Evolutionary conservation across 2,329 filamentous ascomycete species (phyloP).

Genomic region (Alternaria metachromatica): DNA sequence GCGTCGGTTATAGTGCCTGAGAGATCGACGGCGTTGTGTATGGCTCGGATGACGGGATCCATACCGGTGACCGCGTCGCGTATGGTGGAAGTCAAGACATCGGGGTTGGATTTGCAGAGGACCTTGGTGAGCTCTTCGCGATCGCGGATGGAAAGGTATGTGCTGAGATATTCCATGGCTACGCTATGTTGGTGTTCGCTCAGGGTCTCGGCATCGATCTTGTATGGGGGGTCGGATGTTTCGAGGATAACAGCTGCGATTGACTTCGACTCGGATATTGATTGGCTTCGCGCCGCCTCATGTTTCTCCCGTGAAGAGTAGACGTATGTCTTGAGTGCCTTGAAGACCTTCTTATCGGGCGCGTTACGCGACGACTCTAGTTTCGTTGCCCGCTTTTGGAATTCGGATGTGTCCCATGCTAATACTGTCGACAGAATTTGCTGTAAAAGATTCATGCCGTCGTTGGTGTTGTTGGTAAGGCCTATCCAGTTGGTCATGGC

Average conservation of each 20-base stretch:
- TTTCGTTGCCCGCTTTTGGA: conserved; percentile 68
- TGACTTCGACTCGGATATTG: conserved; percentile 61
- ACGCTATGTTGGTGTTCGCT: conserved; percentile 67
- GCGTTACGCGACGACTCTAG: conserved; percentile 68
- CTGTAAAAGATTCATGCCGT: conserved; percentile 83
- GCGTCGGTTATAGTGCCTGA: conserved; percentile 71
- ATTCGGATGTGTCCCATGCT: conserved; percentile 74
- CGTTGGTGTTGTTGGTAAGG: conserved; percentile 71
- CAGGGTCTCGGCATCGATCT: conserved; percentile 55
- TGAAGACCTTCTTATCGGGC: conserved; percentile 66
- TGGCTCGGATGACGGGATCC: conserved; percentile 74
- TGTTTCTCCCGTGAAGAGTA: conserved; percentile 62
- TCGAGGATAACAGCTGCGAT: conserved; percentile 72
- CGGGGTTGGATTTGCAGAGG: conserved; percentile 72
- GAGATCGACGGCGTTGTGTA: conserved; percentile 76
- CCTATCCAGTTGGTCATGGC: conserved; percentile 82
- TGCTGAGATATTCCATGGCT: conserved; percentile 73
- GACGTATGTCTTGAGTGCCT: conserved; percentile 66
- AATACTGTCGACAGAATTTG: conserved; percentile 76
- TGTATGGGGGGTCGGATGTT: conserved; percentile 49
- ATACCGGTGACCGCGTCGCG: conserved; percentile 71
- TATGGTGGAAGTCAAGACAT: conserved; percentile 73
- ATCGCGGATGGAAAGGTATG: conserved; percentile 74
- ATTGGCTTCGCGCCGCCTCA: conserved; percentile 64
- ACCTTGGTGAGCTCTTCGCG: conserved; percentile 72